Evolutionary conservation across 2,329 filamentous ascomycete species (phyloP), one percentile per base, ranked within the genome.

Genomic region (Colletotrichum neosansevieriae): DNA sequence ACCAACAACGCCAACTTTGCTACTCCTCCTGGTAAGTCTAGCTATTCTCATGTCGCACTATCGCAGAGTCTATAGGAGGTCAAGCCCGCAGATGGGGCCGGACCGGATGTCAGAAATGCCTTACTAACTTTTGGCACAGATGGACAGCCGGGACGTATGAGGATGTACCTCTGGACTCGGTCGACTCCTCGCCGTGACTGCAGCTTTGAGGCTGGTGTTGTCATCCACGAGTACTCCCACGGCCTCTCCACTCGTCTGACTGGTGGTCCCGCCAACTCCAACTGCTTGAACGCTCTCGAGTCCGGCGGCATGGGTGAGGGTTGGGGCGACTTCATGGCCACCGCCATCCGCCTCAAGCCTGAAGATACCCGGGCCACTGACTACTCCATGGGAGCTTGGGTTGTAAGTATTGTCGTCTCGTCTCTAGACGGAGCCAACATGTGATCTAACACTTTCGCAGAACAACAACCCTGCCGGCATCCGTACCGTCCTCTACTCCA

Each of bases 181-280:
- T 80, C 83, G 6, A 82, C 75, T 0, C 85, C 85, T 0, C 74
- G 79, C 62, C 81, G 86, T 6, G 87, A 89, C 75, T 83, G 82
- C 66, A 77, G 81, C n/a, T 89, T 90, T 70, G 87, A 90, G 54
- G 83, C 85, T 6, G 85, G 86, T 64, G 85, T 90, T 17, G 81
- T 90, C 21, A 84, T 90, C 69, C 88, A 90, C 78, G 86, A 88
- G 74, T 88, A 84, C 73, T 86, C 82, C 1, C 85, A 88, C 76
- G 84, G 83, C 29, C 66, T 89, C 9, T 88, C 86, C 13, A 88
- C 80, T 76, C 86, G 87, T 45, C 80, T 89, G 32, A 89, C 87
- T 0, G 87, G 87, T 57, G 87, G 87, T 1, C 86, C 87, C 0
- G 77, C 79, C 51, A 89, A 88, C 79, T 77, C 72, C 32, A 79